These are phyloP conservation scores for Eucalyptus microcorys DNA, from an alignment of 345 rosid species.

Conservation along the genomic window DNA sequence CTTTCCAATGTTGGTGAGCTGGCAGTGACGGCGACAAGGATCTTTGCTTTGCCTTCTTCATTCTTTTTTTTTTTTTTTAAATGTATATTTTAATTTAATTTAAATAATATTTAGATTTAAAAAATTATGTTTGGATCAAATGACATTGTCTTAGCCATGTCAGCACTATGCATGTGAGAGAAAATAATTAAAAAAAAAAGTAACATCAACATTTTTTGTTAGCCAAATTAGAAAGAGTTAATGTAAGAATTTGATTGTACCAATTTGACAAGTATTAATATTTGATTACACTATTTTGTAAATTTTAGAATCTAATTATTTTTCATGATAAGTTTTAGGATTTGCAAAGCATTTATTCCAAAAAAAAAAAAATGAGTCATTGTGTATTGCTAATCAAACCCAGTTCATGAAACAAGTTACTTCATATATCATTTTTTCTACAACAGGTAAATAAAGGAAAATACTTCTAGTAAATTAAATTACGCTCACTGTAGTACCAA, in stretches of 20 bases:
- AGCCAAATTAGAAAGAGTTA: not conserved
- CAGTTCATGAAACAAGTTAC: not conserved
- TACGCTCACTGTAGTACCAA: not conserved
- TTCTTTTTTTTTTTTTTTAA: too few species aligned
- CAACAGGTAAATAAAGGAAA: not conserved
- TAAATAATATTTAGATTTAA: too few species aligned
- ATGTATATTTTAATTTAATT: too few species aligned
- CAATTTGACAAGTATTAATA: too few species aligned
- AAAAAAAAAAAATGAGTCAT: not conserved
- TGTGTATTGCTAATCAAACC: not conserved
- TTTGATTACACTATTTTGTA: not conserved
- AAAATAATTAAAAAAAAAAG: too few species aligned
- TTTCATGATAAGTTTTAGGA: too few species aligned
- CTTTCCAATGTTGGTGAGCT: not conserved
- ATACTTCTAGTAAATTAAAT: not conserved
- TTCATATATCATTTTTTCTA: not conserved
- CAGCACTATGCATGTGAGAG: not conserved
- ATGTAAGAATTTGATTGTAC: not conserved
- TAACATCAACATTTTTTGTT: not conserved
- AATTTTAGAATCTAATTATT: too few species aligned
- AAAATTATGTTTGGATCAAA: not conserved
- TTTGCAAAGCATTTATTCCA: not conserved
- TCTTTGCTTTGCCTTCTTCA: not conserved
- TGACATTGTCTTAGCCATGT: not conserved
- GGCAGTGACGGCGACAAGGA: fast-evolving